Conservation (phyloP, 192 early-diverging fungal genomes). For the Coemansia sp. region DNA sequence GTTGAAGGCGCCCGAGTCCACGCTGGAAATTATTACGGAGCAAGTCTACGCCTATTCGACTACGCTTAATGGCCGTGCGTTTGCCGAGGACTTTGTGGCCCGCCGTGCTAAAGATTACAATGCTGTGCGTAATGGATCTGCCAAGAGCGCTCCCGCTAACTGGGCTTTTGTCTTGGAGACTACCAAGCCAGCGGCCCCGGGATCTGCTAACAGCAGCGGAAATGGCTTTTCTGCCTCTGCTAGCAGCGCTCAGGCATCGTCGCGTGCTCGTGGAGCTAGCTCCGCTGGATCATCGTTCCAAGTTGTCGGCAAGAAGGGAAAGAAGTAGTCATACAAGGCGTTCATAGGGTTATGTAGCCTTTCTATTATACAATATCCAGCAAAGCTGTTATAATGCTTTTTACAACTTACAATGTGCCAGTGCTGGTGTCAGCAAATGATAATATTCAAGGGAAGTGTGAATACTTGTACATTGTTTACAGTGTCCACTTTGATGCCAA, state of each 20-base stretch:
- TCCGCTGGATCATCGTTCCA: constrained; percentile 40
- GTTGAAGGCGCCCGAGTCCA: constrained; percentile 62
- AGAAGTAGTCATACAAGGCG: constrained; percentile 13
- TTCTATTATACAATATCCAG: too few species aligned
- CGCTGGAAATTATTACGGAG: constrained; percentile 78
- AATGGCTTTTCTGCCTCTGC: constrained; percentile 3
- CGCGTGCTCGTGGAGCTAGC: constrained; percentile 4
- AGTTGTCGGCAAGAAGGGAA: constrained; percentile 47
- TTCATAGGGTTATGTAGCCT: too few species aligned
- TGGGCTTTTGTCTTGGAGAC: constrained; percentile 34
- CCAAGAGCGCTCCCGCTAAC: constrained; percentile 44
- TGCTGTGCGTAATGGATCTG: constrained; percentile 24
- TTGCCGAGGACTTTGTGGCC: constrained; percentile 80
- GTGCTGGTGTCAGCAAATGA: too few species aligned
- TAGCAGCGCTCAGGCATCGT: not conserved
- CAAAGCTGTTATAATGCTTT: not conserved
- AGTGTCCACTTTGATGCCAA: too few species aligned
- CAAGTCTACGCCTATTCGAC: constrained; percentile 75
- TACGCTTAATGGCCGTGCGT: constrained; percentile 73
- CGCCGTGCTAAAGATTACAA: constrained; percentile 69
- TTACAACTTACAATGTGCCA: too few species aligned
- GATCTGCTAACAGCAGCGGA: not conserved
- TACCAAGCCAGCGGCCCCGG: not conserved
- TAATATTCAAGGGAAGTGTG: too few species aligned
- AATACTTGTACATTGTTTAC: too few species aligned